These are phyloP conservation scores for Effrenium voratum DNA, from an alignment of 73 alveolate species.

Conservation along the genomic window DNA sequence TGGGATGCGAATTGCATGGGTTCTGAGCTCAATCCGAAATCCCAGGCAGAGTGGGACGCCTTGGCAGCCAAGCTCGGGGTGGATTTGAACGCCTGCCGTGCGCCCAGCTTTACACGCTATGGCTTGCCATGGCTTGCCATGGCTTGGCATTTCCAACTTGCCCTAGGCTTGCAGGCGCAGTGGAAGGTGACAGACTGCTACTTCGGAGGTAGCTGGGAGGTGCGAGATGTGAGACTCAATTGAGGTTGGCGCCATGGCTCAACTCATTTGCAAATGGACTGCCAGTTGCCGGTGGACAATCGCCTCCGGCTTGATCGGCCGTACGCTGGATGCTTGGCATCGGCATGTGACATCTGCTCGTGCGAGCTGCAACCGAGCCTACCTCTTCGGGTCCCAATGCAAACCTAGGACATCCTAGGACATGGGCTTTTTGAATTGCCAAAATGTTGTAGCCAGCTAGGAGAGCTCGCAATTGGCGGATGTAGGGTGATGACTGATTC, in stretches of 20 bases:
- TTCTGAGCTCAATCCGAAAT: not conserved
- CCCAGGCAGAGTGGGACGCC: constrained; percentile 91
- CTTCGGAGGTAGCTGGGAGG: constrained; percentile 94
- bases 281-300: constrained; percentile 63
- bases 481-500: too few species aligned
- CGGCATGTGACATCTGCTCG: too few species aligned
- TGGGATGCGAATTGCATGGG: not conserved
- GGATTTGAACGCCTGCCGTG: constrained; percentile 10
- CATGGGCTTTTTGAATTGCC: too few species aligned
- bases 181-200: constrained; percentile 88
- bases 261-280: too few species aligned
- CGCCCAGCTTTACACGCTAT: not conserved
- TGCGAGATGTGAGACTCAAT: not conserved
- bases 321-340: constrained; percentile 2
- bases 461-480: too few species aligned
- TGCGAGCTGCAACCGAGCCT: too few species aligned
- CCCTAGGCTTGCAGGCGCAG: constrained; percentile 15
- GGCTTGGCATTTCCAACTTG: not conserved
- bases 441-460: too few species aligned
- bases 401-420: too few species aligned
- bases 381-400: too few species aligned
- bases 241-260: too few species aligned
- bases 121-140: not conserved
- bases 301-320: constrained; percentile 70
- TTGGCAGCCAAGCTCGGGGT: constrained; percentile 64